Evolutionary conservation across 192 early-diverging fungal genomes (phyloP).

Genomic region (Pecoramyces ruminantium): DNA sequence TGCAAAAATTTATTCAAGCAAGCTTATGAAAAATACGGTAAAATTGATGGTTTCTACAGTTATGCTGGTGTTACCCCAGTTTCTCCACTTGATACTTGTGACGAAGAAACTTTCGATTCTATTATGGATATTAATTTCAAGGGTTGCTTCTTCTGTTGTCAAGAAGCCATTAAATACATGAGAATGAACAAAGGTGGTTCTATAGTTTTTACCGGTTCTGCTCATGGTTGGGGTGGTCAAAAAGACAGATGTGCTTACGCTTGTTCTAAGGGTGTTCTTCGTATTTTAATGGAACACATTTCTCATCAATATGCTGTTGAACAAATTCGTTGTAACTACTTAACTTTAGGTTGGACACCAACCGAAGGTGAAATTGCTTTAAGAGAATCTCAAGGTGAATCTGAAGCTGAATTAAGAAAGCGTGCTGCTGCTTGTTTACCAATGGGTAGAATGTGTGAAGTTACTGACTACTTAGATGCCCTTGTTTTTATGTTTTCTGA

Average conservation of each 20-base stretch:
- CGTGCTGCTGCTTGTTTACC: neutral
- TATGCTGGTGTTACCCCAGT: neutral
- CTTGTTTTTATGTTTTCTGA: neutral
- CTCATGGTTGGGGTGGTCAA: neutral
- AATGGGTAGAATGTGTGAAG: neutral
- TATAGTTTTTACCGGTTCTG: neutral
- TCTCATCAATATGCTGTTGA: neutral
- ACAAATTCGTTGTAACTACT: neutral
- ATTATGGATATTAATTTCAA: neutral
- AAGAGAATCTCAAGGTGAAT: neutral
- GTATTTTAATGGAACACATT: neutral
- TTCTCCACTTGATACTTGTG: neutral
- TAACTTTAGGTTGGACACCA: neutral
- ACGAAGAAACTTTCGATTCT: neutral
- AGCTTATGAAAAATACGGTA: neutral
- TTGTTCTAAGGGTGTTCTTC: neutral
- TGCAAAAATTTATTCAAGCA: neutral
- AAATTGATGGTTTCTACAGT: neutral
- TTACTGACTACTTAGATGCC: neutral
- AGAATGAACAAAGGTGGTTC: neutral
- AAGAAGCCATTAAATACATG: neutral
- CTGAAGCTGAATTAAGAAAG: neutral
- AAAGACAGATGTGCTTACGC: neutral
- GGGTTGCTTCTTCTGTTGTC: neutral
- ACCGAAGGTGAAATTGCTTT: neutral